Percentiles rank a stretch among this genome's conserved stretches.
These are phyloP conservation scores for Oropetium thomaeum DNA, from an alignment of 176 grass and related monocot species.

Conservation along the genomic window DNA sequence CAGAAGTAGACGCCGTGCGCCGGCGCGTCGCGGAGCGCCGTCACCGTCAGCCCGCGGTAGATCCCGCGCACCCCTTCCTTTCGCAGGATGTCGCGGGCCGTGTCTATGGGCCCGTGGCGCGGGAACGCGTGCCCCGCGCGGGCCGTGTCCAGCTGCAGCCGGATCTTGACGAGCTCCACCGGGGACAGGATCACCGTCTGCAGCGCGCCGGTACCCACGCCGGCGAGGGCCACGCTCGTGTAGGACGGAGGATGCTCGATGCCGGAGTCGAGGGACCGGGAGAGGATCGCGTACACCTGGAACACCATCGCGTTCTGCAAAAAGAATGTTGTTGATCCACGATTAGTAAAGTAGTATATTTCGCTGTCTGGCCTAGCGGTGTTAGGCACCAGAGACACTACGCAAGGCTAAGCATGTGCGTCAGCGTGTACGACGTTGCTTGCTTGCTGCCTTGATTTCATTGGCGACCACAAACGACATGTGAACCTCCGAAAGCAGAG, in stretches of 20 bases:
- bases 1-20: conserved; percentile 95
- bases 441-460: no score
- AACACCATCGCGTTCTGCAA: conserved; percentile 90
- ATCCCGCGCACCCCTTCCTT: conserved; percentile 63
- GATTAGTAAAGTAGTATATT: no score
- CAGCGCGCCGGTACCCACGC: conserved; percentile 67
- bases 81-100: conserved; percentile 57
- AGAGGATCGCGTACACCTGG: conserved; percentile 84
- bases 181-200: conserved; percentile 84
- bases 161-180: conserved; percentile 88
- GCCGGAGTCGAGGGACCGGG: conserved; percentile 44
- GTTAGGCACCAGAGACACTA: no score
- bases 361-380: no score
- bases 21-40: conserved; percentile 86
- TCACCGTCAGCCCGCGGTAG: conserved; percentile 78
- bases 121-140: conserved; percentile 4
- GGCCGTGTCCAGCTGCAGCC: conserved; percentile 56
- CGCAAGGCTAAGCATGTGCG: no score
- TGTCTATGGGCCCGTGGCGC: conserved; percentile 40
- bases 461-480: no score
- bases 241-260: conserved; percentile 68
- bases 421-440: no score
- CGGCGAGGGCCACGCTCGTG: conserved; percentile 67
- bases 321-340: no score
- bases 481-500: no score